Evolutionary conservation across 441 rosid species (phyloP), one percentile per base, ranked within the genome.

Genomic region (Adansonia grandidieri): DNA sequence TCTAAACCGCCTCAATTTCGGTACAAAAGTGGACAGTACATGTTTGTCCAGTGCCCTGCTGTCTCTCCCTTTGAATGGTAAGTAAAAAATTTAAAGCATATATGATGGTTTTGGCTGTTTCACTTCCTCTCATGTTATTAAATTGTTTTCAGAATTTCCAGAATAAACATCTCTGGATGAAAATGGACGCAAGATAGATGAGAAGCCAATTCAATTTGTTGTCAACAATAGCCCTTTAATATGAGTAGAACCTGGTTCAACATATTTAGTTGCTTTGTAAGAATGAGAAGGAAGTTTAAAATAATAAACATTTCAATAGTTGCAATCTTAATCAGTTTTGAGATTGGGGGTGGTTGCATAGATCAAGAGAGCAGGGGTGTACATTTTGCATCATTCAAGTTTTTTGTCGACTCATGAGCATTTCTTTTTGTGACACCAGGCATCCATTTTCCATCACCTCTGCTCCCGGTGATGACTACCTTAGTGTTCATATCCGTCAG

Each of bases 361-460:
- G 1, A 10, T 62, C 15, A 1, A 24, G 42, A 28, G n/a, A 62
- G 48, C 70, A n/a, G 22, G 51, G 22, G 13, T 40, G 22, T 65
- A 65, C 9, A 17, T 17, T 42, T 42, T 42, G 54, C n/a, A 45
- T 10, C 2, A 6, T 37, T 10, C 69, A 40, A 37, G 48, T 37
- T 67, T 20, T 40, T 8, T 37, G 28, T 11, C n/a, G 44, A 20
- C 44, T 58, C 19, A 77, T 62, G 67, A 77, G 75, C 68, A 14
- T 67, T 32, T 57, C 60, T 70, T 73, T 61, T 71, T 84, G 37
- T 10, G 40, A 32, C 42, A 62, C 24, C 91, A 95, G 98, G 98
- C 98, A 95, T 87, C 98, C 98, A 47, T 95, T 95, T 88, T 95
- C 98, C n/a, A 92, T 95, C 70, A 95, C 98, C 40, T 93, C 98